Evolutionary conservation across 768 basidiomycete genomes (phyloP), one percentile per base, ranked within the genome.

Genomic region (Rhodotorula diobovata): DNA sequence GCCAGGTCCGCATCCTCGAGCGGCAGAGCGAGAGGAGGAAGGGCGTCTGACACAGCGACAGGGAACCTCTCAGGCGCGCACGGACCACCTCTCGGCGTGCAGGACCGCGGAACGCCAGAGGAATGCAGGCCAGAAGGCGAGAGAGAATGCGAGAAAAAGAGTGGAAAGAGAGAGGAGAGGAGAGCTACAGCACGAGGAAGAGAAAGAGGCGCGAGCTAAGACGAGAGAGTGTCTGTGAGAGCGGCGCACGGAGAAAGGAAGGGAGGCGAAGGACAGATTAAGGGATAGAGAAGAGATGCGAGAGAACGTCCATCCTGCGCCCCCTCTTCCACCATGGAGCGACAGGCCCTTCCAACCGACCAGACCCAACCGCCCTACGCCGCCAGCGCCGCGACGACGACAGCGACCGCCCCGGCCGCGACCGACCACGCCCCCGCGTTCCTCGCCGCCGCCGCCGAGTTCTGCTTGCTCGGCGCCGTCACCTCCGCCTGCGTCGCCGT

Each of bases 401-500:
- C 12, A 1, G 39, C 61, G 53, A 30, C 62, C 35, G 39, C 62
- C 5, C 25, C 18, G 18, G 30, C 53, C n/a, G 34, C 35, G 32
- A n/a, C n/a, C 4, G 54, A 37, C 15, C 53, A 32, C 28, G 41
- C 35, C 3, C 35, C 56, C 7, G 37, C 28, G 41, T 21, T 30
- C 37, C 37, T 14, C 37, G 35, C 28, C 23, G 51, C 32, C 25
- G 63, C 63, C 53, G 39, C 53, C 51, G 51, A 41, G 63, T 63
- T 63, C 53, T 63, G 63, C 63, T 63, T 63, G n/a, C 34, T 18
- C 25, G 57, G 59, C 39, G 37, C 63, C 11, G 53, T 55, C 3
- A 25, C 8, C 63, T 55, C n/a, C 18, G 55, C 64, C 9, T 14
- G 21, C 18, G 41, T 43, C 59, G 59, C 28, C 57, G 28, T 50